A percentile compares a stretch with the other conserved stretches of the same genome.
These are phyloP conservation scores for Ophiocordyceps robertsii DNA, from an alignment of 2,329 filamentous ascomycete species.

Conservation along the genomic window DNA sequence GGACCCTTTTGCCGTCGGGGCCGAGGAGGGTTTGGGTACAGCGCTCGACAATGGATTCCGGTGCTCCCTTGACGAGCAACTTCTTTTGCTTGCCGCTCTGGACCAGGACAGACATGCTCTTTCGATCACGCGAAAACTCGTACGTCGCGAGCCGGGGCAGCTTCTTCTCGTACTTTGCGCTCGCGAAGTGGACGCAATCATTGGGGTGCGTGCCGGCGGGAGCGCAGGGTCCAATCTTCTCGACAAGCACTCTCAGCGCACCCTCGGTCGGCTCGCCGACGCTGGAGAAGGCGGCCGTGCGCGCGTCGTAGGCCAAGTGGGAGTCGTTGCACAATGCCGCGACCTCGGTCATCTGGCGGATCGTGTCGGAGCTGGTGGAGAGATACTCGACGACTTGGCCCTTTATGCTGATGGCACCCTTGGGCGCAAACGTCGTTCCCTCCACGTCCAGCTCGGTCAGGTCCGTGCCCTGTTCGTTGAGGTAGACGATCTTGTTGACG, in stretches of 20 bases:
- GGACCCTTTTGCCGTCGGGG: conserved; percentile 61
- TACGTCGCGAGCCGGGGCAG: conserved; percentile 71
- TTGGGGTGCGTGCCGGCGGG: conserved; percentile 35
- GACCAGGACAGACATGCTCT: conserved; percentile 97
- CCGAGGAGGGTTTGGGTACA: conserved; percentile 76
- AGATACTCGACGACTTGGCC: conserved; percentile 58
- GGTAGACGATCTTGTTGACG: conserved; percentile 80
- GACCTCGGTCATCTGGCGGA: conserved; percentile 64
- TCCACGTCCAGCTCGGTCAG: conserved; percentile 82
- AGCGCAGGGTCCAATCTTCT: conserved; percentile 84
- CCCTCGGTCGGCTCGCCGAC: conserved; percentile 95
- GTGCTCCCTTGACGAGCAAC: conserved; percentile 90
- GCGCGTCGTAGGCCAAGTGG: conserved; percentile 66
- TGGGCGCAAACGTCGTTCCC: conserved; percentile 83
- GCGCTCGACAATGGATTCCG: conserved; percentile 85
- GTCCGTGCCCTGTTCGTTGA: conserved; percentile 58
- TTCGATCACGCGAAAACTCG: conserved; percentile 93
- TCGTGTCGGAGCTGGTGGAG: conserved; percentile 57
- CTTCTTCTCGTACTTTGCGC: conserved; percentile 68
- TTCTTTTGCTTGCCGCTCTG: conserved; percentile 56
- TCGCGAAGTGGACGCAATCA: conserved; percentile 67
- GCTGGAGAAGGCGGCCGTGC: conserved; percentile 60
- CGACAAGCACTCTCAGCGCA: conserved; percentile 75
- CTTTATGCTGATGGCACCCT: conserved; percentile 56
- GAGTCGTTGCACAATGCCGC: conserved; percentile 81